Base-by-base conservation (phyloP, 202 grass and related monocot genomes). In the Bolboschoenoplectus hybrid region DNA sequence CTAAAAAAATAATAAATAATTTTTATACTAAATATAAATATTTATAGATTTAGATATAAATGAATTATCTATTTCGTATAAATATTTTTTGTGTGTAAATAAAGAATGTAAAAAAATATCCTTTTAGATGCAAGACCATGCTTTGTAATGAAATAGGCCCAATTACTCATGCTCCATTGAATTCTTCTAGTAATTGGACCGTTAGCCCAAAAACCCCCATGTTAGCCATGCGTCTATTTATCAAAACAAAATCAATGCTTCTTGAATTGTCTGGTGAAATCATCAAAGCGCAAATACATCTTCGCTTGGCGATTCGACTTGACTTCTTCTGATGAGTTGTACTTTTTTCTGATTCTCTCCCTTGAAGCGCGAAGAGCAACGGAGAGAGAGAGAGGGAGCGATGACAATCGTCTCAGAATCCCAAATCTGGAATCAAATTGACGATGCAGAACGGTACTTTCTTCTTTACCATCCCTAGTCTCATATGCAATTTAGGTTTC, bases 391-490 rank as follows among this genome's bases (percentile, higher is more conserved):
- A 61, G 49, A 86, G 51, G 60, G 20, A 78, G 63, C 60, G n/a
- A 87, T 81, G 75, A 49, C 3, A 17, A 41, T 63, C 62, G 36
- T 82, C 39, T 60, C 65, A 5, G 77, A 80, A 82, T 73, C 51
- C 17, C 36, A 87, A 81, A 82, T 87, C 52, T 82, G 77, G 85
- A 82, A 87, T 52, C 85, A 73, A 87, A 87, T 87, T 47, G 85
- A 87, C 52, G 76, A 82, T 36, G 85, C 77, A 16, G 76, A 87
- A 69, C 20, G 78, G 85, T 87, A 87, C 43, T 69, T 55, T 6
- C 39, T 16, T 17, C 34, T 20, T 44, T 45, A 47, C 63, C 64
- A 10, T 46, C 38, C n/a, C 14, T 53, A 2, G 9, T 82, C 35
- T 71, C 9, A 57, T 58, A 9, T 80, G 44, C 38, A 77, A 36